Base-by-base conservation (phyloP, 2,329 filamentous ascomycete genomes). In the Didymella glomerata region DNA sequence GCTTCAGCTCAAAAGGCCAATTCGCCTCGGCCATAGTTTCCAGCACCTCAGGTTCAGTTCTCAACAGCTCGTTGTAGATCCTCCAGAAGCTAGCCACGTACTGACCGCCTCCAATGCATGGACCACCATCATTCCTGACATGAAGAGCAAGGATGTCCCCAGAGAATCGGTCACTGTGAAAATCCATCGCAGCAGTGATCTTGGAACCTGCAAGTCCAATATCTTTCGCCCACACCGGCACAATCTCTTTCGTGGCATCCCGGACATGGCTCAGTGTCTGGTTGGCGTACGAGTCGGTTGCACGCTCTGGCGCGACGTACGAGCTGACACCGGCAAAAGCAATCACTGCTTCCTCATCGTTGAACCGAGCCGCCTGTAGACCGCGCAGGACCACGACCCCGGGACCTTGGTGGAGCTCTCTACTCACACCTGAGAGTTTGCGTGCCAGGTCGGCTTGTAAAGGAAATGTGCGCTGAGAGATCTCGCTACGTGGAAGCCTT, bases 1-100 rank as follows among this genome's bases (percentile, higher is more conserved):
- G 66, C 61, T 77, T 77, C 54, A 77, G 62, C 58, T 77, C 75
- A 44, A 77, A 77, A 1, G 75, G 75, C 75, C 75, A 77, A 32
- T 75, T 59, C 9, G 69, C 50, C 38, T 68, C 68, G 7, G 70
- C 70, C 69, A 77, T 70, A 0, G 72, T 77, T 53, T 77, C 73
- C 46, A 77, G 57, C 11, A 74, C 73, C 13, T 68, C 71, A 13
- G 74, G 74, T 14, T 76, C 71, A 18, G 60, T 67, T 44, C 66
- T 58, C 10, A 76, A 56, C 8, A 77, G 65, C 55, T 75, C 70
- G 54, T 77, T 77, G 60, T 76, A 77, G n/a, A 77, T 75, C 22
- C 45, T 67, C 62, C 69, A 71, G 46, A 76, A 76, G 50, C 71
- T 74, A 20, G 66, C 68, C 36, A 76, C 34, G 46, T 65, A 72